Evolutionary conservation across 495 filamentous ascomycete species (phyloP).

Genomic region (Neurospora tetrasperma): DNA sequence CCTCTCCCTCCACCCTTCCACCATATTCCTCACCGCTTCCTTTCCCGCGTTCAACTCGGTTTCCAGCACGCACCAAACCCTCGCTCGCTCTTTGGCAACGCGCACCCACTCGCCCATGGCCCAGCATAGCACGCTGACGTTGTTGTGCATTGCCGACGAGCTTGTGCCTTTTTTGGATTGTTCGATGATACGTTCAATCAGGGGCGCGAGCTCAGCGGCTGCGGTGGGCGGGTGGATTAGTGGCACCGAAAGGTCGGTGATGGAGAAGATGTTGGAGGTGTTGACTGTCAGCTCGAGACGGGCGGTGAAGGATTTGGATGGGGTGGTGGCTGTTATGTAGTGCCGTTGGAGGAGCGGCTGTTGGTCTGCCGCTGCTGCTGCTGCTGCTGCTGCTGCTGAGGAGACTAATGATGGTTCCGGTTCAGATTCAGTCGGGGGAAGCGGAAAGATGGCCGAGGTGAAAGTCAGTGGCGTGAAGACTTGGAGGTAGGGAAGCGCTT

Average conservation of each 20-base stretch:
- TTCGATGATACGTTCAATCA: constrained; percentile 24
- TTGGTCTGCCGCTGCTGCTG: not conserved
- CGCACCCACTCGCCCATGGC: constrained; percentile 45
- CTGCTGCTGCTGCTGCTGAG: too few relatives aligned
- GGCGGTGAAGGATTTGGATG: constrained; percentile 30
- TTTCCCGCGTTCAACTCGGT: constrained; percentile 24
- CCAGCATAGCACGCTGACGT: constrained; percentile 37
- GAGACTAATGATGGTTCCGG: not conserved
- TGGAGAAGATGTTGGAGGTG: constrained; percentile 23
- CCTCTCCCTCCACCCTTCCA: constrained; percentile 14
- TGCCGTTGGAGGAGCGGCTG: constrained; percentile 29
- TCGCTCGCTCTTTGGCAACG: constrained; percentile 32
- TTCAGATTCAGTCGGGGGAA: constrained; percentile 12
- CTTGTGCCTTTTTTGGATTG: constrained; percentile 4
- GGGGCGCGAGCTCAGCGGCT: constrained; percentile 30
- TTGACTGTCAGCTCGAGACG: constrained; percentile 39
- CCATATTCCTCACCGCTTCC: constrained; percentile 18
- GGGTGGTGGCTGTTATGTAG: constrained; percentile 26
- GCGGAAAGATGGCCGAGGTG: constrained; percentile 34
- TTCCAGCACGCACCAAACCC: constrained; percentile 36
- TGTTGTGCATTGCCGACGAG: constrained; percentile 25
- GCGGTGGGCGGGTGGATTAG: constrained; percentile 30
- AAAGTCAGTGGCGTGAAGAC: constrained; percentile 46
- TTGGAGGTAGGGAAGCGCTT: constrained; percentile 48
- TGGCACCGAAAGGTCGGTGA: constrained; percentile 31